Evolutionary conservation across 2,329 filamentous ascomycete genomes (phyloP).

Genomic region (Fusarium lateritium): DNA sequence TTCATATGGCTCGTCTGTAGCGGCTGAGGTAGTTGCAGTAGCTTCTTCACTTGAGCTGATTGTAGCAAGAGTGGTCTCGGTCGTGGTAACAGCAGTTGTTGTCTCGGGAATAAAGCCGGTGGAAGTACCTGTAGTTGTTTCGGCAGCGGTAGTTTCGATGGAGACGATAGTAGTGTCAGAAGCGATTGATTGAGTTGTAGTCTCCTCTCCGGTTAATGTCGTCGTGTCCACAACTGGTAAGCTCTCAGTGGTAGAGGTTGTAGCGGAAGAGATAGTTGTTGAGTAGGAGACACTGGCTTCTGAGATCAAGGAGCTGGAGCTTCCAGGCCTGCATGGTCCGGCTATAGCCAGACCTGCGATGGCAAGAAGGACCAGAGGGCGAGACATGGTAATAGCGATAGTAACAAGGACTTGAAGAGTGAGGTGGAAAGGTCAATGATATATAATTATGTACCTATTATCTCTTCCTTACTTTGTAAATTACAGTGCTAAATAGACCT

Average conservation of each 20-base stretch:
- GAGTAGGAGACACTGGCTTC: neutral
- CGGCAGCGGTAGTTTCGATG: neutral
- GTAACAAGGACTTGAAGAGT: neutral
- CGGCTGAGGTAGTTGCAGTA: neutral
- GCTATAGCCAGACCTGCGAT: neutral
- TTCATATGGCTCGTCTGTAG: neutral
- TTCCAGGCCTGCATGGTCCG: neutral
- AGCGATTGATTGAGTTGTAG: neutral
- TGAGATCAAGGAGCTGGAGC: neutral
- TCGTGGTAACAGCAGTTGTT: neutral
- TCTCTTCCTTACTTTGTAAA: neutral
- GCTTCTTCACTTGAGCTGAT: neutral
- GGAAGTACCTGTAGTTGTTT: too few relatives aligned
- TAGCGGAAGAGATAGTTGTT: neutral
- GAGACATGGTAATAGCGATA: neutral
- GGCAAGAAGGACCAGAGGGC: neutral
- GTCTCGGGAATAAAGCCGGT: neutral
- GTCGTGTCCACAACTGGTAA: neutral
- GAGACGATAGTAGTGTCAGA: neutral
- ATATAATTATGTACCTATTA: neutral
- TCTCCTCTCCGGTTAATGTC: neutral
- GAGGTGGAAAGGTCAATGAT: neutral
- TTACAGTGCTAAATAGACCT: neutral
- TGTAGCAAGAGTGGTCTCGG: neutral
- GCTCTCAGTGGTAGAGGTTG: neutral